Conservation (phyloP, 768 basidiomycete genomes). For the Clathrus columnatus region DNA sequence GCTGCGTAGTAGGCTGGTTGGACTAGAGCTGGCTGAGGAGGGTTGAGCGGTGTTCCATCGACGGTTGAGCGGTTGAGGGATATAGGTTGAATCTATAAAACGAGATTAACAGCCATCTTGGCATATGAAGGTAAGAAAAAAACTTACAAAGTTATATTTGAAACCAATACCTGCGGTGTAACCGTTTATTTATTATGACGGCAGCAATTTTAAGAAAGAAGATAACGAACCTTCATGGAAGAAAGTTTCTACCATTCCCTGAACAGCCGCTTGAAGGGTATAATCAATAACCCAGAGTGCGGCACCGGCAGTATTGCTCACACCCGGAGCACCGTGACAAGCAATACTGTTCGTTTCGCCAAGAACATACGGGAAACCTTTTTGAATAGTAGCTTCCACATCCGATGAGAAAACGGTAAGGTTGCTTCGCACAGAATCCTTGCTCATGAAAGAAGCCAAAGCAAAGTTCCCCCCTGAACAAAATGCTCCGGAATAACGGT, state of each 20-base stretch:
- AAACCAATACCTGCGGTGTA: conserved; percentile 39
- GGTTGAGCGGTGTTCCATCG: conserved; percentile 41
- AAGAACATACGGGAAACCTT: conserved; percentile 47
- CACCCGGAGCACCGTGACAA: conserved; percentile 39
- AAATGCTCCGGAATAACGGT: conserved; percentile 39
- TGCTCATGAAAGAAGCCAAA: conserved; percentile 59
- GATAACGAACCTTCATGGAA: conserved; percentile 66
- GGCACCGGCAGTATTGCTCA: conserved; percentile 63
- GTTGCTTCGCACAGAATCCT: conserved; percentile 48
- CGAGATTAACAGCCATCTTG: not conserved
- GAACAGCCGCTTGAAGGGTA: conserved; percentile 45
- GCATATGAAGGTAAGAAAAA: conserved; percentile 1
- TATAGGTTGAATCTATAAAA: conserved; percentile 50
- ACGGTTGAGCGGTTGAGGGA: conserved; percentile 48
- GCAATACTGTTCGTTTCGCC: conserved; percentile 45
- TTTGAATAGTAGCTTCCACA: conserved; percentile 37
- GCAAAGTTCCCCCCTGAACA: conserved; percentile 45
- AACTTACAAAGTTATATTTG: conserved; percentile 54
- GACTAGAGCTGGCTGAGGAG: conserved; percentile 48
- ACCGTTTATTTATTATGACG: conserved; percentile 2
- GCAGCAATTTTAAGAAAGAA: conserved; percentile 52
- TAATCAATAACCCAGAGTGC: conserved; percentile 65
- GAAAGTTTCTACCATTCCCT: conserved; percentile 46
- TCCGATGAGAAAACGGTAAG: conserved; percentile 43
- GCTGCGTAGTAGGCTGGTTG: conserved; percentile 62